These are phyloP conservation scores for Colletotrichum neosansevieriae DNA, from an alignment of 2,329 filamentous ascomycete genomes.

Conservation along the genomic window DNA sequence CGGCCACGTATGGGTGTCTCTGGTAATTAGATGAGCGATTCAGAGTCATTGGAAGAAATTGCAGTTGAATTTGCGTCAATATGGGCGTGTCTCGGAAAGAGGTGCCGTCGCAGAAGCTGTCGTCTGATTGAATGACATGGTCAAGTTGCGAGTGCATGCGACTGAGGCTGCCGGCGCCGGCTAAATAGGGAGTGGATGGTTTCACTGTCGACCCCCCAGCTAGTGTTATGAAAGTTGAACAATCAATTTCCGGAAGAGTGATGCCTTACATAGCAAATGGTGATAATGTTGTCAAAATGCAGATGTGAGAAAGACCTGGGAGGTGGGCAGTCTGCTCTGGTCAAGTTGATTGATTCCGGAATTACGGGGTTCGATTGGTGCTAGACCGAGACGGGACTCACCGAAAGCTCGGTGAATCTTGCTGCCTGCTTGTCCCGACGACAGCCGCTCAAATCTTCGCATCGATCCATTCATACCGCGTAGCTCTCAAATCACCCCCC, in stretches of 20 bases:
- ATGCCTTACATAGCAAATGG: no score
- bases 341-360: background rate
- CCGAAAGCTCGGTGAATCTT: constrained; percentile 30
- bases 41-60: background rate
- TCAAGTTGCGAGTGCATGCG: background rate
- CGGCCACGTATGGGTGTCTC: background rate
- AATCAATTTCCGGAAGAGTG: no score
- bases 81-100: background rate
- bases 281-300: no score
- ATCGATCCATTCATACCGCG: background rate
- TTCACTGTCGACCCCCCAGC: background rate
- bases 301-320: no score
- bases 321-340: no score
- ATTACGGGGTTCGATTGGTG: constrained; percentile 8
- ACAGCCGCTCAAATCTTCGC: constrained; percentile 20
- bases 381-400: background rate
- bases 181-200: background rate
- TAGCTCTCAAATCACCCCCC: background rate
- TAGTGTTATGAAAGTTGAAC: no score
- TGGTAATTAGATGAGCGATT: background rate
- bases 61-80: background rate
- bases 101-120: background rate
- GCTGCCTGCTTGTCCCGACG: constrained; percentile 6
- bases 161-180: constrained; percentile 10
- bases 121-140: background rate